Evolutionary conservation across 2,329 filamentous ascomycete species (phyloP), one percentile per base, ranked within the genome.

Genomic region (Emydomyces testavorans): DNA sequence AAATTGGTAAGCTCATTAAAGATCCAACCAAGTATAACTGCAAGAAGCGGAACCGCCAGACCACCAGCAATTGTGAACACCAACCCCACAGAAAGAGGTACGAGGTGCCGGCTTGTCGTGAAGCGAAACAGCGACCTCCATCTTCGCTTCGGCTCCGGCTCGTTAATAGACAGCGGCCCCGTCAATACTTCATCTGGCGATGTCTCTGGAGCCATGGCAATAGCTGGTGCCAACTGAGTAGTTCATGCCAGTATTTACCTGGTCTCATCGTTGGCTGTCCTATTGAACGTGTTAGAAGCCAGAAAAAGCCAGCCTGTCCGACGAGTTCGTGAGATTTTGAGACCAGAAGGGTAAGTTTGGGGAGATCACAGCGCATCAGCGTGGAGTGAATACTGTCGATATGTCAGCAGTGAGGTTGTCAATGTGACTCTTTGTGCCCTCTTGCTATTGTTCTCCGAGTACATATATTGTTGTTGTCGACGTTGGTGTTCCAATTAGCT

Each of bases 1-100:
- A 80, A 86, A 5, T 72, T 65, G 0, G 83, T 75, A 50, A 94
- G 81, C 3, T 78, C 66, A 24, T 83, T 74, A 59, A 94, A 94
- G 6, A 93, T 72, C 42, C 75, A 74, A 10, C 89, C 89, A 1
- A 89, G 76, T 1, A 93, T 63, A 23, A 88, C 70, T 2, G 86
- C 77, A 21, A 85, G 73, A 1, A 74, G 66, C 0, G 85, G 83
- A 46, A 79, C 76, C 10, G 81, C 68, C 0, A 76, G 72, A 1
- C 83, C 84, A 6, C 78, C 73, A 1, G 77, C 56, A 3, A 78
- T 60, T 0, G 84, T 76, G 1, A 77, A 67, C 2, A 74, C 8
- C 0, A 83, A 42, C 0, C 79, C 83, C 1, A 71, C 57, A 8
- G 69, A 39, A 0, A 90, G 62, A 3, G 76, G 60, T 0, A 69